Evolutionary conservation across 2,329 filamentous ascomycete species (phyloP).

Genomic region (Penicillium sclerotiorum): DNA sequence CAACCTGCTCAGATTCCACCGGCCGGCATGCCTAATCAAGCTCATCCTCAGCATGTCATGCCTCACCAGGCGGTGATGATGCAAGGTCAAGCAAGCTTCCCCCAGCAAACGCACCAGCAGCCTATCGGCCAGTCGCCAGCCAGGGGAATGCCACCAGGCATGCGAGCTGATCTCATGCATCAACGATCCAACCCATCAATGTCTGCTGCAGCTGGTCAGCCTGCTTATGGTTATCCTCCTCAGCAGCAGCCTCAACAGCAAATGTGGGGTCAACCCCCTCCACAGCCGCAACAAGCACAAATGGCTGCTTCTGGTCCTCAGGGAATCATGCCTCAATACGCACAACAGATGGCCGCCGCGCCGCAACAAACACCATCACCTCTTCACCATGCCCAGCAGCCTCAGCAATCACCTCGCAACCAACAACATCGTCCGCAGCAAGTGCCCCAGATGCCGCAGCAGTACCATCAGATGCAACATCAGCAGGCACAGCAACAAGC

Average conservation of each 20-base stretch:
- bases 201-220: constrained; percentile 54
- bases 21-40: constrained; percentile 36
- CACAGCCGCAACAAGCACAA: constrained; percentile 65
- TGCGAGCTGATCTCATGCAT: constrained; percentile 65
- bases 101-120: constrained; percentile 70
- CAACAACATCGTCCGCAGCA: constrained; percentile 40
- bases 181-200: constrained; percentile 64
- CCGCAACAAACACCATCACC: constrained; percentile 44
- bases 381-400: constrained; percentile 37
- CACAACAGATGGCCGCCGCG: constrained; percentile 42
- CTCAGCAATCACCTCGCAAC: constrained; percentile 48
- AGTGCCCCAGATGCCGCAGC: constrained; percentile 41
- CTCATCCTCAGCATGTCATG: constrained; percentile 39
- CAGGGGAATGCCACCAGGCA: constrained; percentile 66
- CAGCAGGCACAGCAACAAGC: constrained; percentile 37
- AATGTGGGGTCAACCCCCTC: constrained; percentile 66
- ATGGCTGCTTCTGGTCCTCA: constrained; percentile 45
- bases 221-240: constrained; percentile 56
- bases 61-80: constrained; percentile 50
- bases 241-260: constrained; percentile 70
- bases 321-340: constrained; percentile 45
- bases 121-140: constrained; percentile 73
- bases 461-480: constrained; percentile 39
- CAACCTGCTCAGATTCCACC: constrained; percentile 42
- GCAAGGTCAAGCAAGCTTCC: constrained; percentile 63